Base-by-base conservation (phyloP, 495 filamentous ascomycete genomes). In the Lineolata rhizophorae region DNA sequence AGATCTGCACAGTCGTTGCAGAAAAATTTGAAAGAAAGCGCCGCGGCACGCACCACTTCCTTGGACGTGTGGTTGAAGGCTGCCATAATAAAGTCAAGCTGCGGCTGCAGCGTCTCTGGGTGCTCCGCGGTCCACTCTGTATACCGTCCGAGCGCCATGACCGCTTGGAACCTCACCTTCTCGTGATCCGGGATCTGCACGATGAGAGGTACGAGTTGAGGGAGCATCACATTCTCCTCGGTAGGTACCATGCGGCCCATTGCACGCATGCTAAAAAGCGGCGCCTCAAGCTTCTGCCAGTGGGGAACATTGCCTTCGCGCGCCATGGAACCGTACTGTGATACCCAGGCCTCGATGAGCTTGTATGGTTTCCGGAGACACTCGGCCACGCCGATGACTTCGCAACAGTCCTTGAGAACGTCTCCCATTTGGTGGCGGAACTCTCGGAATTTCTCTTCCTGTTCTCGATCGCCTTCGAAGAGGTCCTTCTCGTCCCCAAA, bases 381-480 rank as follows among this genome's bases (percentile, higher is more conserved):
- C 30, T 90, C 79, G 0, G 78, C 67, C 19, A 85, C 74, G 8
- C 84, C 84, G 48, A 99, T 84, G 13, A 99, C 84, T 42, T 91
- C 74, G 52, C 87, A 95, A 33, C 82, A 81, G 47, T 95, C 87
- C 56, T 99, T 99, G 25, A 99, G 66, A 2, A 93, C 87, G 51
- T 99, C 87, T 12, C 87, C 87, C 83, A 95, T 99, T 17, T 76
- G 65, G 49, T 99, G 87, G 37, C 87, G 62, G 58, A 94, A 95
- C 45, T 91, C 79, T 25, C 87, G 72, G 58, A 95, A 99, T 45
- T 87, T 93, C 45, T 99, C 87, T 49, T 99, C 87, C 30, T 79
- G 70, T 49, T 94, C 87, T 5, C 90, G 70, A 45, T 99, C 90
- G 34, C 87, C 87, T 27, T 90, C 85, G 44, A 95, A 99, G 3